Percentiles rank a stretch among this genome's conserved stretches.
Conservation (phyloP, 352 stramenopile species). For the Aphanomyces invadans region DNA sequence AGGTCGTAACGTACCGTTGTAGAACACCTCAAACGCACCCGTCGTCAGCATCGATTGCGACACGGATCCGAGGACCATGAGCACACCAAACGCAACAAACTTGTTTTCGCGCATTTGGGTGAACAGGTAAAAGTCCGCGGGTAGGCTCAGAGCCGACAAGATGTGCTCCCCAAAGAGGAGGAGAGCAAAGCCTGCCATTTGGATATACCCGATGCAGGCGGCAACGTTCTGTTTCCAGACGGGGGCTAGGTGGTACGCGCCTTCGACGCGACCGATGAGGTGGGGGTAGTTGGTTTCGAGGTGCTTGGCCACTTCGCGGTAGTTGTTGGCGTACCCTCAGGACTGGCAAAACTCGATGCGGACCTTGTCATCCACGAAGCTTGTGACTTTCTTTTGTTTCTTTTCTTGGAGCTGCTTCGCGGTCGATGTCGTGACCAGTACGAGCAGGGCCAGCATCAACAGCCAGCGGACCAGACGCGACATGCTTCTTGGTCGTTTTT, state of each 20-base stretch:
- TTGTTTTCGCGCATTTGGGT: slow-evolving; percentile 68
- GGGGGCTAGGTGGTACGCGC: slow-evolving; percentile 33
- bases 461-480: slow-evolving; percentile 7
- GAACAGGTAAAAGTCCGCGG: slow-evolving; percentile 38
- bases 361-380: slow-evolving; percentile 43
- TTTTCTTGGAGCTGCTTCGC: background rate
- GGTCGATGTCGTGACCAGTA: slow-evolving; percentile 8
- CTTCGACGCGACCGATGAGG: slow-evolving; percentile 52
- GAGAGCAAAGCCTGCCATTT: slow-evolving; percentile 23
- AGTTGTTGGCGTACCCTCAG: slow-evolving; percentile 78
- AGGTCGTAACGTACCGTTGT: slow-evolving; percentile 50
- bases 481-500: slow-evolving; percentile 1
- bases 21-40: slow-evolving; percentile 76
- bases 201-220: slow-evolving; percentile 10
- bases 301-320: slow-evolving; percentile 52
- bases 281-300: slow-evolving; percentile 70
- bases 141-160: slow-evolving; percentile 3
- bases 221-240: slow-evolving; percentile 20
- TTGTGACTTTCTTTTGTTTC: slow-evolving; percentile 7
- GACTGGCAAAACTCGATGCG: slow-evolving; percentile 59
- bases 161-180: slow-evolving; percentile 22
- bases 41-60: slow-evolving; percentile 58
- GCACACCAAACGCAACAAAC: slow-evolving; percentile 53
- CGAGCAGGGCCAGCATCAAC: slow-evolving; percentile 17
- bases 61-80: slow-evolving; percentile 52